Evolutionary conservation across 2,329 filamentous ascomycete genomes (phyloP).

Genomic region (Teratosphaeriaceae sp.): DNA sequence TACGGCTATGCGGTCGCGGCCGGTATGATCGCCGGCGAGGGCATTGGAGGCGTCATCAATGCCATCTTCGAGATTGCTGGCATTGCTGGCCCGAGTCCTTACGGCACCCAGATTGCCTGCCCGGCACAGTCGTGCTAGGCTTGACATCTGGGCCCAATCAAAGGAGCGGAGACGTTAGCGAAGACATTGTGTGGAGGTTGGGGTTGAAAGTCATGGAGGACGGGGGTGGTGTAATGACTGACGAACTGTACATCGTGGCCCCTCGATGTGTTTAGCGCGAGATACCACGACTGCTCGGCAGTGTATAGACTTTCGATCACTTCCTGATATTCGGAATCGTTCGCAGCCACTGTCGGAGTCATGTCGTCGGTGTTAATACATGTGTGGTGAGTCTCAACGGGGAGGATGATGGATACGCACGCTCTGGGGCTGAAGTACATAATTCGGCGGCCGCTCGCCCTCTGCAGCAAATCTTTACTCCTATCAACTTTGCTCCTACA

Average conservation of each 20-base stretch:
- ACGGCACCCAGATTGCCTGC: conserved; percentile 38
- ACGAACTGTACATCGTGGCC: not conserved
- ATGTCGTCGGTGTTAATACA: too few species aligned
- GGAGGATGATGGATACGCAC: too few species aligned
- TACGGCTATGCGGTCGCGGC: conserved; percentile 54
- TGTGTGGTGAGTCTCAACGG: too few species aligned
- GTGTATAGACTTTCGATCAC: not conserved
- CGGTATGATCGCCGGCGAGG: conserved; percentile 57
- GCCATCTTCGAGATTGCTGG: conserved; percentile 45
- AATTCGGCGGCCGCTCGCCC: too few species aligned
- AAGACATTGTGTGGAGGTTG: too few species aligned
- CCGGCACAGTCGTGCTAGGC: conserved; percentile 30
- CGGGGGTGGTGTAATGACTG: not conserved
- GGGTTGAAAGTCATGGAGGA: not conserved
- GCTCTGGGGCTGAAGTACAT: too few species aligned
- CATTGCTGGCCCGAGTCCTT: conserved; percentile 33
- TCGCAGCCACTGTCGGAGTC: too few species aligned
- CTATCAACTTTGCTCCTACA: too few species aligned
- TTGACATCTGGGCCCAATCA: not conserved
- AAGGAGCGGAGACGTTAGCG: too few species aligned
- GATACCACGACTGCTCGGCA: not conserved
- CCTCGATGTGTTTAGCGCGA: too few species aligned
- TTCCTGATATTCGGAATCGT: too few species aligned
- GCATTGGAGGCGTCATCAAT: conserved; percentile 57
- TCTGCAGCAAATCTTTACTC: too few species aligned